Evolutionary conservation across 148 eudicot genomes (phyloP).

Genomic region (Silene latifolia): DNA sequence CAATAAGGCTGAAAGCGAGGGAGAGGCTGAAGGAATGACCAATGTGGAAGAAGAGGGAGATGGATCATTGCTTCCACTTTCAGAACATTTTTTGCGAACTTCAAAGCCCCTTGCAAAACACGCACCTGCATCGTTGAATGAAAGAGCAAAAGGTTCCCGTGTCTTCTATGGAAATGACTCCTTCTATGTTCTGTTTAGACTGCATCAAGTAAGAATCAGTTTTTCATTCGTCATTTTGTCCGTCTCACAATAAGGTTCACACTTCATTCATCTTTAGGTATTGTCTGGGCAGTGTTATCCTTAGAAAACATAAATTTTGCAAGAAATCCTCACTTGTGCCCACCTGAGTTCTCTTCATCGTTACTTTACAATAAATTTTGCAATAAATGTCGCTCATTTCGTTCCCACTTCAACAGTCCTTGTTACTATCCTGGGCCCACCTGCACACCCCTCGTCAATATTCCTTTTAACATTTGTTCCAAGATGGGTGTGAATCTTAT

Average conservation of each 20-base stretch:
- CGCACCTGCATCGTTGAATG: slow-evolving; percentile 35
- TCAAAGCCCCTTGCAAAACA: slow-evolving; percentile 63
- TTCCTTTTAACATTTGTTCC: neutral
- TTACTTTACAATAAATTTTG: too few relatives aligned
- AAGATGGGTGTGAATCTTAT: neutral
- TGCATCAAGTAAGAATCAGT: slow-evolving; percentile 62
- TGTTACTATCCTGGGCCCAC: too few relatives aligned
- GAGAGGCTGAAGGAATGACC: slow-evolving; percentile 54
- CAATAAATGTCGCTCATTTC: neutral
- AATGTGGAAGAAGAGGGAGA: slow-evolving; percentile 57
- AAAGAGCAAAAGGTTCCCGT: slow-evolving; percentile 35
- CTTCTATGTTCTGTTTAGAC: slow-evolving; percentile 82
- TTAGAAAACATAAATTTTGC: neutral
- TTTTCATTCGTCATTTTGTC: neutral
- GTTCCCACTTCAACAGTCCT: neutral
- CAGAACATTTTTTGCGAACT: slow-evolving; percentile 42
- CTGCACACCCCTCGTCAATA: neutral
- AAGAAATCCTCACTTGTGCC: neutral
- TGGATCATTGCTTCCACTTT: slow-evolving; percentile 34
- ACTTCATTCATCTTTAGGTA: too few relatives aligned
- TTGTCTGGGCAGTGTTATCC: neutral
- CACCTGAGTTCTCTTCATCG: neutral
- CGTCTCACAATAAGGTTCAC: neutral
- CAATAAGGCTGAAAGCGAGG: slow-evolving; percentile 75
- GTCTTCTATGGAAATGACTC: slow-evolving; percentile 85